Evolutionary conservation across 305 asterid genomes (phyloP).

Genomic region (Striga hermonthica): DNA sequence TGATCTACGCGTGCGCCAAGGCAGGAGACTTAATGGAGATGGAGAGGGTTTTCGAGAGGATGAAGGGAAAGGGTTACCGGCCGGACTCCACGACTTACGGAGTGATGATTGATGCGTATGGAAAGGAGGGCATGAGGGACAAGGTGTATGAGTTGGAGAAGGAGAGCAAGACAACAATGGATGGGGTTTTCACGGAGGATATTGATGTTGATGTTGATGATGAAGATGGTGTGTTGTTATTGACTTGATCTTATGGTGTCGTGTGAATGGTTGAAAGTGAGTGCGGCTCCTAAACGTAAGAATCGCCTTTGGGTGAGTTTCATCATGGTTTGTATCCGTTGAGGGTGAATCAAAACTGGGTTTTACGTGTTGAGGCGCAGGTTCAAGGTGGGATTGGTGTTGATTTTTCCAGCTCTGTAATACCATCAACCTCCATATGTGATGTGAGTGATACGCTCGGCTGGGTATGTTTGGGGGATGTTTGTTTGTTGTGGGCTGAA

Average conservation of each 20-base stretch:
- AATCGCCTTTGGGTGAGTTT: conserved; percentile 15
- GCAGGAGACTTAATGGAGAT: conserved; percentile 89
- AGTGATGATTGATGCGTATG: conserved; percentile 74
- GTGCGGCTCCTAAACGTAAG: no score
- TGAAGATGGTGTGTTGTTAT: conserved; percentile 10
- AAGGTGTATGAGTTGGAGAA: conserved; percentile 71
- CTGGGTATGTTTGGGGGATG: no score
- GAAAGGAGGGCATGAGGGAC: conserved; percentile 81
- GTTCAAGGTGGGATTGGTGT: no score
- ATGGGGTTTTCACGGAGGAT: conserved; percentile 28
- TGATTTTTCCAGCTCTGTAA: no score
- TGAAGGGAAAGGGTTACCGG: conserved; percentile 62
- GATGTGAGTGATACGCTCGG: no score
- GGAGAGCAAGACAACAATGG: conserved; percentile 39
- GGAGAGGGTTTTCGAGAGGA: conserved; percentile 83
- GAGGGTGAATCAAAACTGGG: not conserved
- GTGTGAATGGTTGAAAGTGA: not conserved
- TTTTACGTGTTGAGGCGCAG: no score
- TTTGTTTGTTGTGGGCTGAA: no score
- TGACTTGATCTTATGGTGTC: not conserved
- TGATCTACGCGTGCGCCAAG: conserved; percentile 73
- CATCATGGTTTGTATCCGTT: conserved; percentile 2
- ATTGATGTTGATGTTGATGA: not conserved
- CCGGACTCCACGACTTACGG: conserved; percentile 65
- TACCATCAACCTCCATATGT: no score